Base-by-base conservation (phyloP, 2,329 filamentous ascomycete species). In the Fusarium subtropicale region DNA sequence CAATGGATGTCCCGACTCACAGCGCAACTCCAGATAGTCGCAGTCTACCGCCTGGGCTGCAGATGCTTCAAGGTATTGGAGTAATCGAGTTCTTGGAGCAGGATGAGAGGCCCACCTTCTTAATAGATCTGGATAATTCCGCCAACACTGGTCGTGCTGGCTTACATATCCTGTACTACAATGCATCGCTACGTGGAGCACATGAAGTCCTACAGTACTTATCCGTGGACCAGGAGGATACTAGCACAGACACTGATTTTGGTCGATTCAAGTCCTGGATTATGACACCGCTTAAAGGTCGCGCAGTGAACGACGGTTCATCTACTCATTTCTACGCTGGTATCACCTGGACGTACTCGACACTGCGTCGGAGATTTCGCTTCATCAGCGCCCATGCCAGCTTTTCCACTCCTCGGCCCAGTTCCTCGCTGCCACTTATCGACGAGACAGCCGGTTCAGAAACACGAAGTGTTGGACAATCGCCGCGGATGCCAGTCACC, bases 91-190 rank as follows among this genome's bases (percentile, higher is more conserved):
- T 95, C 39, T 79, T 96, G 41, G 92, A 95, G 74, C 87, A 91
- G 69, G 92, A 96, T 76, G 87, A 91, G 51, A 84, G 92, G 47
- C 92, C 92, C 4, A 92, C 91, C 0, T 93, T 95, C 72, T 85
- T 95, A 42, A 83, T 95, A 34, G 92, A 95, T 73, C 79, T 92
- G 52, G 82, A 83, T 10, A 87, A 90, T 72, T 77, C 83, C 2
- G 77, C 80, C n/a, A 90, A 89, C 70, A 84, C 82, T 47, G 81
- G 79, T 24, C 81, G 84, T 2, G 84, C 85, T 0, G 82, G 83
- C 3, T 78, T 94, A 38, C 84, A 86, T 31, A 84, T 92, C 10
- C 71, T 92, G 0, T 94, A 91, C 76, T 86, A 87, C 31, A 96
- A 95, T 75, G 82, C 85, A 12, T 86, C 91, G 5, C 80, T 95